These are phyloP conservation scores for Wickerhamiella azymoides DNA, from an alignment of 805 yeast species.

Conservation along the genomic window DNA sequence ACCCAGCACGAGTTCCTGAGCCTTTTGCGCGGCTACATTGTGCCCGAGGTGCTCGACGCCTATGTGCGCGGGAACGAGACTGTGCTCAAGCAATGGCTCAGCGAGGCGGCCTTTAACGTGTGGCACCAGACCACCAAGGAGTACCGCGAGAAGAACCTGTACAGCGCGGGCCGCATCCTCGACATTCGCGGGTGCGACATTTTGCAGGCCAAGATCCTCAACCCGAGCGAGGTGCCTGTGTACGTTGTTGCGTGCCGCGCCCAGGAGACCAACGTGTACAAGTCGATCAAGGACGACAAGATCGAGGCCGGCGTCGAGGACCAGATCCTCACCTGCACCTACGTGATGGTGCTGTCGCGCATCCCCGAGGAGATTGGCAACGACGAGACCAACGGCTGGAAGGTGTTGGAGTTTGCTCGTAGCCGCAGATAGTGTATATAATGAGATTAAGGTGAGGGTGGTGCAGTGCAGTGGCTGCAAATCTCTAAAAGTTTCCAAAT, in stretches of 20 bases:
- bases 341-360: slow-evolving; percentile 91
- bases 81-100: slow-evolving; percentile 76
- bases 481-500: too few relatives aligned
- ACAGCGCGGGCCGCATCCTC: slow-evolving; percentile 79
- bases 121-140: slow-evolving; percentile 90
- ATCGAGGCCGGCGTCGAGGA: slow-evolving; percentile 93
- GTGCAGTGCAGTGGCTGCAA: too few relatives aligned
- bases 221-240: slow-evolving; percentile 87
- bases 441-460: not conserved
- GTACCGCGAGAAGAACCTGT: slow-evolving; percentile 77
- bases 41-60: slow-evolving; percentile 93
- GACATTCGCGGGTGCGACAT: slow-evolving; percentile 94
- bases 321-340: slow-evolving; percentile 81
- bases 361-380: slow-evolving; percentile 84
- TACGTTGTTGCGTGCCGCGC: slow-evolving; percentile 90
- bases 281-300: slow-evolving; percentile 83
- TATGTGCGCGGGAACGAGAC: slow-evolving; percentile 81
- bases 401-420: slow-evolving; percentile 82
- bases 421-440: slow-evolving; percentile 47
- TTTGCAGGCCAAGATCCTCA: slow-evolving; percentile 71
- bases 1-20: slow-evolving; percentile 61
- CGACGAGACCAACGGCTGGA: slow-evolving; percentile 93
- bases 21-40: slow-evolving; percentile 78
- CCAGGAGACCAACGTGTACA: slow-evolving; percentile 83
- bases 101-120: slow-evolving; percentile 93